Percentiles rank a stretch among this genome's conserved stretches.
phyloP scores from a whole-genome alignment of 305 asterid species.

The Andrographis paniculata region DNA sequence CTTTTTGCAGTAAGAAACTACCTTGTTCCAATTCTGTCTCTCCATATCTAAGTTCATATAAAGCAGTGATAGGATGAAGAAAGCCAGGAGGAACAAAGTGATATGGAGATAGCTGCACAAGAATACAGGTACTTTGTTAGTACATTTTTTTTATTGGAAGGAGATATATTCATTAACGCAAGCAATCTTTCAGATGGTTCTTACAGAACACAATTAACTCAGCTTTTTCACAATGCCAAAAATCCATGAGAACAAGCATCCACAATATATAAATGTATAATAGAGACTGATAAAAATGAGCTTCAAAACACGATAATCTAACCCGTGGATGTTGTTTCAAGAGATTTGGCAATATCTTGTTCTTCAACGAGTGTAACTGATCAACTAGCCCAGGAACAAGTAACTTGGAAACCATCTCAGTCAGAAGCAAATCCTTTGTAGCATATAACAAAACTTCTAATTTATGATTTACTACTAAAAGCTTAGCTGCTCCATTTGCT shows the following conservation, averaged over 20 bases:
- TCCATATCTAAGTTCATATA: conserved; percentile 81
- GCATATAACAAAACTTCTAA: conserved; percentile 74
- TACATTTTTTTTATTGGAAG: conserved; percentile 1
- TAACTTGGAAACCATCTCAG: conserved; percentile 48
- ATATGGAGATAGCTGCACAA: conserved; percentile 62
- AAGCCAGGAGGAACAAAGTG: conserved; percentile 79
- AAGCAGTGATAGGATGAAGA: conserved; percentile 63
- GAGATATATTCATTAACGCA: too few relatives aligned
- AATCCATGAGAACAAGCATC: too few relatives aligned
- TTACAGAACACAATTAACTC: too few relatives aligned
- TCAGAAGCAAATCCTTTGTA: conserved; percentile 49
- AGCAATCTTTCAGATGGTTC: too few relatives aligned
- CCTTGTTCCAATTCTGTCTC: conserved; percentile 95
- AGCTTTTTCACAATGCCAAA: too few relatives aligned
- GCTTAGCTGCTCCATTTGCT: conserved; percentile 62
- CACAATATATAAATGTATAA: too few relatives aligned
- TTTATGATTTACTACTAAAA: conserved; percentile 59
- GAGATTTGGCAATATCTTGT: conserved; percentile 45
- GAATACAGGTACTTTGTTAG: conserved; percentile 19
- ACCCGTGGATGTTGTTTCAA: conserved; percentile 60
- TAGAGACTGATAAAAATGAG: not conserved
- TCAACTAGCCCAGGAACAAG: conserved; percentile 78
- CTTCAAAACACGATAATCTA: conserved; percentile 12
- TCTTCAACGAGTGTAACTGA: conserved; percentile 61
- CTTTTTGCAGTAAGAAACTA: conserved; percentile 20